These are phyloP conservation scores for Didymella lethalis DNA, from an alignment of 2,329 filamentous ascomycete genomes.

Conservation along the genomic window DNA sequence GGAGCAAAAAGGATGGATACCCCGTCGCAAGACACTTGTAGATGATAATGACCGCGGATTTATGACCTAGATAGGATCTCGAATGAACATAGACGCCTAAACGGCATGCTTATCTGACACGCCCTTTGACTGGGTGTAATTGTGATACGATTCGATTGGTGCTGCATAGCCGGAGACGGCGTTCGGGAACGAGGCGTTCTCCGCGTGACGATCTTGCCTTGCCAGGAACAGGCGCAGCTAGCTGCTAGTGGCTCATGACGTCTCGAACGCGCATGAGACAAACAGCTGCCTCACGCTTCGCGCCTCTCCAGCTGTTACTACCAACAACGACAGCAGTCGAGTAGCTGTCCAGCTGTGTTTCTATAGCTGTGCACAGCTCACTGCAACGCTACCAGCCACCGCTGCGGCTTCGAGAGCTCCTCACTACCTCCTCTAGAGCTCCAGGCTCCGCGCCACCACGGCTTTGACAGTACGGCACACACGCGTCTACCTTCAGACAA, in stretches of 20 bases:
- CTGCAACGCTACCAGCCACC: neutral
- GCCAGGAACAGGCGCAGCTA: no score
- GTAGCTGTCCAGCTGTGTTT: neutral
- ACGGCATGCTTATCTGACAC: slow-evolving; percentile 13
- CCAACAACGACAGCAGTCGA: slow-evolving; percentile 2
- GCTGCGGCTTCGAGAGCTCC: neutral
- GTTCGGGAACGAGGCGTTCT: slow-evolving; percentile 13
- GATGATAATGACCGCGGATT: slow-evolving; percentile 32
- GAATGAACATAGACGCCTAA: slow-evolving; percentile 21
- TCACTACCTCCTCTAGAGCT: slow-evolving; percentile 6
- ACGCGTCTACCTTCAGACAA: neutral
- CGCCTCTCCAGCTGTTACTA: neutral
- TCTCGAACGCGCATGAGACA: slow-evolving; percentile 24
- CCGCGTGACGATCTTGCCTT: slow-evolving; percentile 24
- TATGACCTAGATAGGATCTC: slow-evolving; percentile 32
- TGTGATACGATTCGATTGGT: neutral
- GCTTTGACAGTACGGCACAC: slow-evolving; percentile 8
- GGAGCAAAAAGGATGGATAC: slow-evolving; percentile 31
- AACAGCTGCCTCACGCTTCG: slow-evolving; percentile 23
- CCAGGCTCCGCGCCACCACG: slow-evolving; percentile 28
- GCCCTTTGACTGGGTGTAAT: neutral
- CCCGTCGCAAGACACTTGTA: slow-evolving; percentile 40
- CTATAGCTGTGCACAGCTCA: slow-evolving; percentile 16
- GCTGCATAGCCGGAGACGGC: neutral
- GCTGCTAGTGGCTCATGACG: slow-evolving; percentile 27